Base-by-base conservation (phyloP, 441 rosid genomes). In the Adansonia rubrostipa region DNA sequence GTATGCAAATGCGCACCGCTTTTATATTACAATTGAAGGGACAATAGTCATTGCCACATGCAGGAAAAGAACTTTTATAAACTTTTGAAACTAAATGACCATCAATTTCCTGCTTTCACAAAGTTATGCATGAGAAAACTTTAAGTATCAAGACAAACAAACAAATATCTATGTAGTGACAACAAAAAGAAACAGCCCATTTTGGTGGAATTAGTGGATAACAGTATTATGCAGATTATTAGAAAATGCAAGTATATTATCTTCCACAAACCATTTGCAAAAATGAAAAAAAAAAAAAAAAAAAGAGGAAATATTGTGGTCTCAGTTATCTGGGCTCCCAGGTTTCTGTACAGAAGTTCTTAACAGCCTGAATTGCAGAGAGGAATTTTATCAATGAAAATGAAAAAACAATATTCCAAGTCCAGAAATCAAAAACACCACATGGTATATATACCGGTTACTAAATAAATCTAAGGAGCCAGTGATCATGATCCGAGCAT, bases 391-490 rank as follows among this genome's bases (percentile, higher is more conserved):
- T 73, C 65, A 83, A 63, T 56, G 48, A 79, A 83, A 80, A 78
- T 22, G 61, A 57, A 51, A 28, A 65, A 65, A 50, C 3, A 47
- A 44, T 4, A 24, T 24, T 24, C 3, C 1, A 15, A 71, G 8
- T 20, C 58, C 66, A 42, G 57, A 9, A 15, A 53, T 51, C 7
- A 61, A 73, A 67, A 78, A 60, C 70, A 57, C 50, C 63, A 73
- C 33, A 78, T 71, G 62, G 8, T 60, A 42, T 73, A 60, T 87
- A 50, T 85, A 92, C 93, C 91, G 74, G 80, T 93, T 88, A 80
- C 96, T 86, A 81, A 92, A 88, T 88, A 93, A 81, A 83, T 87
- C 92, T 80, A 93, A 71, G 47, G 97, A 95, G 77, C 96, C 96
- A 0, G 92, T 64, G 54, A 95, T 86, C 87, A 88, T 86, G 80